Conservation (phyloP, 1,284 basidiomycete species). For the Trichosporon sp. region DNA sequence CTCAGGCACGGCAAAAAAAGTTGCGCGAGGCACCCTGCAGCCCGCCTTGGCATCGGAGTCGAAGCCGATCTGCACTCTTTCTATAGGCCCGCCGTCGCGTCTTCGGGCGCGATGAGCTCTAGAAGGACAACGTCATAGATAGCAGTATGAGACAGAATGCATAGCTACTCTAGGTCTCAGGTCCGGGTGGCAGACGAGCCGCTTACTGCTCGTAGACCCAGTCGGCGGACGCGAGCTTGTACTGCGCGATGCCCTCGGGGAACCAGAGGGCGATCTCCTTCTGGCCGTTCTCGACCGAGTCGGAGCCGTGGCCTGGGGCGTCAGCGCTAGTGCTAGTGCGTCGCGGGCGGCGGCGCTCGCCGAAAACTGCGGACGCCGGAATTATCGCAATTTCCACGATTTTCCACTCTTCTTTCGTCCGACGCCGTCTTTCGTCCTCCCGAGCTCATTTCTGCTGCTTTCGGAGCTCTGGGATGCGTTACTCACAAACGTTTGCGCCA, state of each 20-base stretch:
- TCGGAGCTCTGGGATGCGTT: background rate
- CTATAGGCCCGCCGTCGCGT: background rate
- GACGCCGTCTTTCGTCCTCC: background rate
- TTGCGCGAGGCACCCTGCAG: background rate
- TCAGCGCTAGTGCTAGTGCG: too few relatives aligned
- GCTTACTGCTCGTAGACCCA: constrained; percentile 70
- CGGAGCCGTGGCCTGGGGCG: constrained; percentile 60
- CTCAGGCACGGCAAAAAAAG: background rate
- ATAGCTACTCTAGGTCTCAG: background rate
- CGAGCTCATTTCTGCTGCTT: constrained; percentile 30
- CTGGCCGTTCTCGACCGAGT: constrained; percentile 82
- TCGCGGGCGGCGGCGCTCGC: too few relatives aligned
- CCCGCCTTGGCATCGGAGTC: background rate
- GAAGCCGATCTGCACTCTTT: background rate
- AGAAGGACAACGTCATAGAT: background rate
- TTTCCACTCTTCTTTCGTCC: too few relatives aligned
- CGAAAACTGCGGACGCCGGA: background rate
- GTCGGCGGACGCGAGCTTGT: constrained; percentile 61
- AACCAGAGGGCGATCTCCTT: constrained; percentile 59
- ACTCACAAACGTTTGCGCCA: constrained; percentile 15
- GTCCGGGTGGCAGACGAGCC: background rate
- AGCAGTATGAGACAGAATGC: background rate
- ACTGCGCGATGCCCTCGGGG: constrained; percentile 58
- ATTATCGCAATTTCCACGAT: constrained; percentile 3
- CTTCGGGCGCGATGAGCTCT: background rate